Evolutionary conservation across 176 grass and related monocot genomes (phyloP).

Genomic region (Ensete ventricosum): DNA sequence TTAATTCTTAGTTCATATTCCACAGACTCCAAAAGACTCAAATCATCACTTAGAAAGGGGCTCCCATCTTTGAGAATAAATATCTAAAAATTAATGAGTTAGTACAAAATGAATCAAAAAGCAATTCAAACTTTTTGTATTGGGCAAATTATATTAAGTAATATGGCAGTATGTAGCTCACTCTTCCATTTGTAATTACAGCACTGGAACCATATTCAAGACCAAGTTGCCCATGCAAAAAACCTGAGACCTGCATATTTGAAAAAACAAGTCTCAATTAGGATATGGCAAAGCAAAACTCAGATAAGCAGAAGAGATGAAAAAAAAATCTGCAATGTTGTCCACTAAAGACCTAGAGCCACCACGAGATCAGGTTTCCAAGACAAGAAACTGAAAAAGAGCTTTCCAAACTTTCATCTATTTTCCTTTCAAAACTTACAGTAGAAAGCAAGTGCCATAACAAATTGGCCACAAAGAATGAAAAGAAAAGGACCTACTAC

Average conservation of each 20-base stretch:
- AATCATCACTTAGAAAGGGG: slow-evolving; percentile 73
- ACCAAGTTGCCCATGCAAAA: slow-evolving; percentile 57
- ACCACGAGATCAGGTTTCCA: neutral
- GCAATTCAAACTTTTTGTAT: neutral
- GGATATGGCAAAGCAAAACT: neutral
- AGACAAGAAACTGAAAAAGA: neutral
- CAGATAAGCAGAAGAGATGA: neutral
- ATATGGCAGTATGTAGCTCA: slow-evolving; percentile 29
- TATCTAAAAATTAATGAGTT: slow-evolving; percentile 43
- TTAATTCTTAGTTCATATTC: slow-evolving; percentile 78
- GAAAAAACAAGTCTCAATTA: slow-evolving; percentile 6
- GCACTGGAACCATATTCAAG: slow-evolving; percentile 80
- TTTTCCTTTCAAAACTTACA: neutral
- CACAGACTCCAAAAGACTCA: slow-evolving; percentile 75
- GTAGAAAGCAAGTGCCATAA: neutral
- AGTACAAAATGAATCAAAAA: slow-evolving; percentile 7
- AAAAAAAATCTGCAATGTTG: neutral
- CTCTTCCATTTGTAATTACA: slow-evolving; percentile 95
- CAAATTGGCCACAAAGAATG: neutral
- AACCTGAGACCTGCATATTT: slow-evolving; percentile 52
- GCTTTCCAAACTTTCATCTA: neutral
- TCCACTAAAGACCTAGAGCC: neutral
- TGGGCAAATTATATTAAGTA: neutral
- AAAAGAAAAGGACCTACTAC: neutral
- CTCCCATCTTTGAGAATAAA: slow-evolving; percentile 60